phyloP scores from a whole-genome alignment of 768 basidiomycete genomes.

The Amanita rimosa region DNA sequence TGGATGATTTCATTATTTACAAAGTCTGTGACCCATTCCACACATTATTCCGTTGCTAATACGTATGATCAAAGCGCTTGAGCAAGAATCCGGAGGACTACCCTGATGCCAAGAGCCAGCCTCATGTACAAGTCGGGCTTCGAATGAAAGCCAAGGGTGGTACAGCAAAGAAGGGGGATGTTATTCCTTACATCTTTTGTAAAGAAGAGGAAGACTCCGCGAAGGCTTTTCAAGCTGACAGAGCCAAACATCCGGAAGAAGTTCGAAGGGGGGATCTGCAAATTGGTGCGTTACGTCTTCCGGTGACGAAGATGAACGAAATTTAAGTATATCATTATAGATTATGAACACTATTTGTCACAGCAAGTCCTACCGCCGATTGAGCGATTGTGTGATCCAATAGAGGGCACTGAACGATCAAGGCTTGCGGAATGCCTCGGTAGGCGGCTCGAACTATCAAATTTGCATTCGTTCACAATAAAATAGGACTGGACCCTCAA shows the following conservation, averaged over 20 bases:
- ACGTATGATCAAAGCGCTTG: conserved; percentile 49
- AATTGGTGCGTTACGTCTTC: conserved; percentile 44
- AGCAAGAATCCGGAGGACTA: conserved; percentile 97
- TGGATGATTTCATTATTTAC: conserved; percentile 93
- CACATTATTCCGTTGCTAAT: not conserved
- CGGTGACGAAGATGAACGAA: not conserved
- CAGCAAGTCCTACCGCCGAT: conserved; percentile 92
- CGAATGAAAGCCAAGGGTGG: conserved; percentile 79
- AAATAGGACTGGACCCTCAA: conserved; percentile 47
- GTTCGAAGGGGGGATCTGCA: conserved; percentile 59
- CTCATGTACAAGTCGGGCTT: conserved; percentile 94
- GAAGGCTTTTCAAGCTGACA: conserved; percentile 76
- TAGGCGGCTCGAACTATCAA: conserved; percentile 16
- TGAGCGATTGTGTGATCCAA: conserved; percentile 90
- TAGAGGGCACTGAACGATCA: conserved; percentile 89
- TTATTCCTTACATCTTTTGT: conserved; percentile 95
- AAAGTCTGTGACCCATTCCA: conserved; percentile 42
- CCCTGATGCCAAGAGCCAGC: conserved; percentile 89
- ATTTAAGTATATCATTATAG: conserved; percentile 25
- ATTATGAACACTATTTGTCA: conserved; percentile 85
- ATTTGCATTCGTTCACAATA: not conserved
- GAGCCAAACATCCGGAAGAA: conserved; percentile 92
- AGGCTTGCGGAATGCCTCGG: conserved; percentile 93
- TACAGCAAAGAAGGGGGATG: conserved; percentile 77
- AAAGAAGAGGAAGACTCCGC: conserved; percentile 56